A percentile compares a stretch with the other conserved stretches of the same genome.
phyloP scores from a whole-genome alignment of 257 asterid species.

The Solanum bukasovii region DNA sequence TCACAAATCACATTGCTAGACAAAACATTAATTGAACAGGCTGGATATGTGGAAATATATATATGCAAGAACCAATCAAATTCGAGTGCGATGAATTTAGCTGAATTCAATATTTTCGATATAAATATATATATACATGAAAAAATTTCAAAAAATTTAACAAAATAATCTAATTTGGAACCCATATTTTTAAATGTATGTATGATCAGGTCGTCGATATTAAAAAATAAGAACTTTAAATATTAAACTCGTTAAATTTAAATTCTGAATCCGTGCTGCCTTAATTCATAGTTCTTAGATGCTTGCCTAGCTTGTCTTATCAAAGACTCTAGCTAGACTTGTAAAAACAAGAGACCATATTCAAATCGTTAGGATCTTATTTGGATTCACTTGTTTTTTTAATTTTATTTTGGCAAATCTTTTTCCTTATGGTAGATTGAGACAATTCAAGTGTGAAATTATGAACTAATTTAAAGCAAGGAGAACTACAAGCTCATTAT shows the following conservation, averaged over 20 bases:
- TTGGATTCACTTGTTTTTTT: not conserved
- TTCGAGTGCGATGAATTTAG: not conserved
- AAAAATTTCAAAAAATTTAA: not conserved
- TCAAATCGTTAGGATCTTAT: not conserved
- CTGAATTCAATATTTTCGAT: not conserved
- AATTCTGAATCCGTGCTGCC: not conserved
- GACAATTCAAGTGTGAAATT: not conserved
- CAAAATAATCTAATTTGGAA: not conserved
- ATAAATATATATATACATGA: not conserved
- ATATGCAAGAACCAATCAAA: not conserved
- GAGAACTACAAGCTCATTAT: not conserved
- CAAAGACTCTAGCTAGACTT: not conserved
- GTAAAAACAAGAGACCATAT: not conserved
- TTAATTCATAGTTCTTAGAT: not conserved
- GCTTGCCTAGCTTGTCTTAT: not conserved
- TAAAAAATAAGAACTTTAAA: not conserved
- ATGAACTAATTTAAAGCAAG: not conserved
- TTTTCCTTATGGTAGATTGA: not conserved
- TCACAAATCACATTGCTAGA: not conserved
- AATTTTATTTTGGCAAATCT: not conserved
- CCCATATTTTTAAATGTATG: not conserved
- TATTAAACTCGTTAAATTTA: not conserved
- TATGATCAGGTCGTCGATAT: not conserved
- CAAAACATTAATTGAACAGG: not conserved
- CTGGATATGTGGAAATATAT: not conserved